Evolutionary conservation across 2,329 filamentous ascomycete genomes (phyloP), one percentile per base, ranked within the genome.

Genomic region (Penicillium hesseltinei): DNA sequence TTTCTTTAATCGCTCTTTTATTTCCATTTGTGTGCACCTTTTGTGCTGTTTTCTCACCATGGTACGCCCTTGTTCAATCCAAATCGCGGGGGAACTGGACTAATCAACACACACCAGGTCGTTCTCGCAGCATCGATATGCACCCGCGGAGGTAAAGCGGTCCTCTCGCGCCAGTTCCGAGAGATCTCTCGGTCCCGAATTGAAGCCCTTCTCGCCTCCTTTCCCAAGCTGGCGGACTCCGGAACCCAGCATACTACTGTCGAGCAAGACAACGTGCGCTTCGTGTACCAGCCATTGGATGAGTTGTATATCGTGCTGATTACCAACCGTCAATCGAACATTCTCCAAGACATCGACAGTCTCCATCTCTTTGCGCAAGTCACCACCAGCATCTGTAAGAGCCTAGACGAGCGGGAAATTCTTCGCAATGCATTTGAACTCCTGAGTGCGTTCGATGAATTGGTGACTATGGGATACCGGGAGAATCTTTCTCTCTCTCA

Each of bases 301-400:
- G 95, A 99, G 81, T 88, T 99, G 64, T 99, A 99, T 84, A 97
- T 99, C 86, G 93, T 99, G 65, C 87, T 99, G 71, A 97, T 99
- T 78, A 99, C 95, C 76, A 99, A 99, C 82, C 90, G 92, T 70
- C 94, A 97, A 82, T 97, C 93, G 77, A 99, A 99, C 79, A 99
- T 99, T 67, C 84, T 99, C 51, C 94, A 99, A 80, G 94, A 99
- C 77, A 99, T 99, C 76, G 94, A 97, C 79, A 96, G 94, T 58
- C 85, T 99, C 59, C 95, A 99, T 76, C 84, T 99, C 21, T 99
- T 99, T 74, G 93, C 93, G 58, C 94, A 99, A 80, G 93, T 99
- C 17, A 94, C 97, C 54, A 91, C 90, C 58, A 96, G 90, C 77
- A 93, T 95, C 71, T 99, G 94, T 86, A 95, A 93, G 80, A 96